Percentiles rank a stretch among this genome's conserved stretches.
These are phyloP conservation scores for Vigna reflexopilosa DNA, from an alignment of 306 rosid genomes.

Conservation along the genomic window DNA sequence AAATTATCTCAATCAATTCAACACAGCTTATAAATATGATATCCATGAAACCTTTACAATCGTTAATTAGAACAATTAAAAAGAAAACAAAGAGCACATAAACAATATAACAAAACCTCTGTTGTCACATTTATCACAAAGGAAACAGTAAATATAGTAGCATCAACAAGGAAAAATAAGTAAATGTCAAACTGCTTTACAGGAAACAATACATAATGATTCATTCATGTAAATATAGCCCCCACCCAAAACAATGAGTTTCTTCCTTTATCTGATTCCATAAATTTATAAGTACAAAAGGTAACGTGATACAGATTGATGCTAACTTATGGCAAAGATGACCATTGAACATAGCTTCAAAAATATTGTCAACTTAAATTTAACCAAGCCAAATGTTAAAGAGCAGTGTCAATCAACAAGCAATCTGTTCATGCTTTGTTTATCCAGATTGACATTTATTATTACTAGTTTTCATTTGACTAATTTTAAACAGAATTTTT, in stretches of 20 bases:
- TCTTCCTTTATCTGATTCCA: conserved; percentile 5
- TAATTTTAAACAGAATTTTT: too few relatives aligned
- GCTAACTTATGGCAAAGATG: conserved; percentile 8
- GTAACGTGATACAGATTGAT: neutral
- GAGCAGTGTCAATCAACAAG: too few relatives aligned
- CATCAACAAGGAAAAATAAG: conserved; percentile 19
- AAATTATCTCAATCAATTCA: conserved; percentile 16
- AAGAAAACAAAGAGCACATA: conserved; percentile 27
- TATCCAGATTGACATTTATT: too few relatives aligned
- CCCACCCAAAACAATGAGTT: neutral
- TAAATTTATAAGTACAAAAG: neutral
- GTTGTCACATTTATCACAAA: conserved; percentile 24
- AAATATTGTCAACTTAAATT: too few relatives aligned
- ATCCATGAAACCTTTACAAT: conserved; percentile 34
- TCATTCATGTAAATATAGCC: too few relatives aligned
- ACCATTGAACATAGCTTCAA: neutral
- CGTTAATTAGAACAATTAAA: conserved; percentile 14
- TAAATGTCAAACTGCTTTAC: conserved; percentile 27
- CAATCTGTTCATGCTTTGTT: too few relatives aligned
- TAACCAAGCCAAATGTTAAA: too few relatives aligned
- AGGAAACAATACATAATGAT: conserved; percentile 1
- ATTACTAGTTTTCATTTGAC: too few relatives aligned
- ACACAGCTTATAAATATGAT: neutral
- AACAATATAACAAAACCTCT: conserved; percentile 20
- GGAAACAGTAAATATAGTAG: conserved; percentile 34